Evolutionary conservation across 768 basidiomycete genomes (phyloP).

Genomic region (Pluteus cervinus): DNA sequence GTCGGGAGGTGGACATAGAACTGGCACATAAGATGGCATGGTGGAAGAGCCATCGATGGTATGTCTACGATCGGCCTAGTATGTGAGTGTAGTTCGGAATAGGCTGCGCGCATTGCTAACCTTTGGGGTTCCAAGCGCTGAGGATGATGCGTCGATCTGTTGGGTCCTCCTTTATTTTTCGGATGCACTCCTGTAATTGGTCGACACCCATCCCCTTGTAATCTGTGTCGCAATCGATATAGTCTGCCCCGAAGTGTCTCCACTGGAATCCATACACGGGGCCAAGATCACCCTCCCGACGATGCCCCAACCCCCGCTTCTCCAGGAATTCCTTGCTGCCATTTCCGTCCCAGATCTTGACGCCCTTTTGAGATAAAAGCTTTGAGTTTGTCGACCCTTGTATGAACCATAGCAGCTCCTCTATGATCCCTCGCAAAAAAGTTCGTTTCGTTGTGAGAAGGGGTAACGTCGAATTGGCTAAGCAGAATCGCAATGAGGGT

Average conservation of each 20-base stretch:
- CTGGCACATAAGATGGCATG: conserved; percentile 98
- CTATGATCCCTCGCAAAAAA: conserved; percentile 84
- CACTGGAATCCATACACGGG: conserved; percentile 98
- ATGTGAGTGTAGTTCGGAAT: conserved; percentile 2
- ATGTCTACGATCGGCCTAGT: conserved; percentile 53
- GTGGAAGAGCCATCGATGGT: conserved; percentile 91
- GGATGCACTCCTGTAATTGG: conserved; percentile 83
- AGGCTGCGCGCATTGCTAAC: conserved; percentile 36
- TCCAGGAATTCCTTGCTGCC: conserved; percentile 86
- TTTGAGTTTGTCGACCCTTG: conserved; percentile 78
- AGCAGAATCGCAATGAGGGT: conserved; percentile 83
- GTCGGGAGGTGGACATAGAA: conserved; percentile 94
- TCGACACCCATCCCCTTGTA: conserved; percentile 87
- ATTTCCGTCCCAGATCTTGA: conserved; percentile 98
- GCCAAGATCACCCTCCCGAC: conserved; percentile 88
- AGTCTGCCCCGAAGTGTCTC: conserved; percentile 90
- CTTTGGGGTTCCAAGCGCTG: conserved; percentile 97
- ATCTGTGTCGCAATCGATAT: conserved; percentile 64
- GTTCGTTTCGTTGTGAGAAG: conserved; percentile 94
- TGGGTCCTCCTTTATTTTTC: conserved; percentile 89
- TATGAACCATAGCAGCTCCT: conserved; percentile 95
- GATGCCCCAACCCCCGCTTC: conserved; percentile 73
- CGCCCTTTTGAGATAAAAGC: conserved; percentile 69
- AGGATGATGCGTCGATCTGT: conserved; percentile 92
- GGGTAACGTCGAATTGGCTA: conserved; percentile 69